Evolutionary conservation across 2,329 filamentous ascomycete genomes (phyloP).

Genomic region (Aureobasidium musti): DNA sequence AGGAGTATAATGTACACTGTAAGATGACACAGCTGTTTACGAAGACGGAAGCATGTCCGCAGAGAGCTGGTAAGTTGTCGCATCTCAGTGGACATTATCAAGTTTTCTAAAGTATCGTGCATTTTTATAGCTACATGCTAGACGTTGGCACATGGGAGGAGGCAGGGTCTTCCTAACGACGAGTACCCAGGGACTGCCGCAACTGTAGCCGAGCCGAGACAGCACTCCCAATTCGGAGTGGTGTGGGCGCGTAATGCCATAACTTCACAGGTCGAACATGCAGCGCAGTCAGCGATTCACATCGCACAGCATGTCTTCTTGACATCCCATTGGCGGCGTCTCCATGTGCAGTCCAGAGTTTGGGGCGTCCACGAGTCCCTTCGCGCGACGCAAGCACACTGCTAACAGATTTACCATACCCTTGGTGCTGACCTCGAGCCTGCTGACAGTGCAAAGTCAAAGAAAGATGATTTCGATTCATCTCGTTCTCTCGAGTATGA

Average conservation of each 20-base stretch:
- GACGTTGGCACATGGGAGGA: too few relatives aligned
- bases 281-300: slow-evolving; percentile 19
- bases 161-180: background rate
- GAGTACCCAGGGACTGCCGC: background rate
- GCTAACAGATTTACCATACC: background rate
- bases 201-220: slow-evolving; percentile 1
- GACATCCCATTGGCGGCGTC: slow-evolving; percentile 4
- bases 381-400: slow-evolving; percentile 7
- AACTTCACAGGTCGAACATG: slow-evolving; percentile 25
- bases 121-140: too few relatives aligned
- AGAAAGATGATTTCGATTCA: background rate
- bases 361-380: slow-evolving; percentile 3
- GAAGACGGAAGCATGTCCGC: too few relatives aligned
- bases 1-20: too few relatives aligned
- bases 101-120: too few relatives aligned
- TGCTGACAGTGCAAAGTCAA: slow-evolving; percentile 1
- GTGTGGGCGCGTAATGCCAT: slow-evolving; percentile 15
- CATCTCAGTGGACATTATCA: too few relatives aligned
- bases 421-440: slow-evolving; percentile 1
- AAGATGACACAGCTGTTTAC: too few relatives aligned
- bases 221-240: background rate
- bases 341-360: slow-evolving; percentile 3
- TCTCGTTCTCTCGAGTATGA: background rate
- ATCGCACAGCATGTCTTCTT: slow-evolving; percentile 23
- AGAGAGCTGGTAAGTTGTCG: too few relatives aligned